Evolutionary conservation across 192 early-diverging fungal genomes (phyloP).

Genomic region (Mortierella hygrophila): DNA sequence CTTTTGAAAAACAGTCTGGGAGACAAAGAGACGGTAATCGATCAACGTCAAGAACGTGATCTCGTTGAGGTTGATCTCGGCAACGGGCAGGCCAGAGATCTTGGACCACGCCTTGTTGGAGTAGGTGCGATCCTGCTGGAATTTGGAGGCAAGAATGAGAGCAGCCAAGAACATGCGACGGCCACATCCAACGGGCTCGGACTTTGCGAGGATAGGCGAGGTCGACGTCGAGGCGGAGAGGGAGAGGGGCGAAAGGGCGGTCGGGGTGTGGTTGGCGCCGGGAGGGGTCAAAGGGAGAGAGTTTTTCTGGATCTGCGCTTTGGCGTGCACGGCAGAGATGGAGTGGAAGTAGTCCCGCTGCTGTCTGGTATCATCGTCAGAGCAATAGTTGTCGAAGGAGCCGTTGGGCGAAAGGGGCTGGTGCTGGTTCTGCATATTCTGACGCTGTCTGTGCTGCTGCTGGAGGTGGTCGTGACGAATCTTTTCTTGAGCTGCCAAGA

Average conservation of each 20-base stretch:
- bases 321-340: constrained; percentile 20
- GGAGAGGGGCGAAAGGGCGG: constrained; percentile 41
- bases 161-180: constrained; percentile 88
- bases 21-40: constrained; percentile 80
- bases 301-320: constrained; percentile 26
- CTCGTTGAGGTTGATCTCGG: constrained; percentile 87
- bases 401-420: constrained; percentile 41
- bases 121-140: constrained; percentile 86
- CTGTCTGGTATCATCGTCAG: constrained; percentile 24
- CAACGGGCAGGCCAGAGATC: constrained; percentile 80
- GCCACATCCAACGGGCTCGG: constrained; percentile 72
- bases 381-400: constrained; percentile 28
- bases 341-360: constrained; percentile 50
- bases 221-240: constrained; percentile 29
- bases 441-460: constrained; percentile 29
- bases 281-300: constrained; percentile 53
- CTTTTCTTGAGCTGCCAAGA: constrained; percentile 56
- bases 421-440: constrained; percentile 1
- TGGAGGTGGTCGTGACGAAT: constrained; percentile 47
- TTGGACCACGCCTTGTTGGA: constrained; percentile 88
- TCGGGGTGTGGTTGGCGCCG: constrained; percentile 50
- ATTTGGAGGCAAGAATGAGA: constrained; percentile 90
- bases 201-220: constrained; percentile 57
- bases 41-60: constrained; percentile 81
- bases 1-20: constrained; percentile 66